Evolutionary conservation across 805 yeast species (phyloP), one percentile per base, ranked within the genome.

Genomic region (Candida cerambycidarum): DNA sequence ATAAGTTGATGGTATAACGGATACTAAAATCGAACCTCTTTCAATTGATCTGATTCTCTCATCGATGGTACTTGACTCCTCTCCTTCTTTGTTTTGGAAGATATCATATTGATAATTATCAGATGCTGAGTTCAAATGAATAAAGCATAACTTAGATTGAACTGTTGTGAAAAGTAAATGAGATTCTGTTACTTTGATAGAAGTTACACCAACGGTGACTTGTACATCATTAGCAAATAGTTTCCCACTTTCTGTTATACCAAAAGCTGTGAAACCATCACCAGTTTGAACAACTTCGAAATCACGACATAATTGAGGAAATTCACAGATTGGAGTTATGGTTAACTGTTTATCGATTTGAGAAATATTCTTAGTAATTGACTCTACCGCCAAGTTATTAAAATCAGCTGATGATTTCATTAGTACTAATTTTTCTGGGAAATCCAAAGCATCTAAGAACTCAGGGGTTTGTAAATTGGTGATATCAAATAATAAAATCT

Each of bases 1-100:
- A 43, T 89, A 82, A 42, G 79, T 84, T 0, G 92, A 79, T 1
- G 97, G 97, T 55, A 89, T 83, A 1, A 80, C 79, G 30, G 89
- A 72, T 0, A 92, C 88, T 37, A 93, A 63, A n/a, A 85, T 54
- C 0, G 97, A 89, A 1, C 99, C 98, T 51, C 97, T 76, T 64
- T 93, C 99, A 41, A 93, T 83, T 45, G 83, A 79, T 54, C 99
- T 79, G 12, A 84, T 75, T 64, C 97, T 79, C 66, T 92, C 99
- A 61, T 89, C 97, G 24, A 61, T 55, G 18, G 28, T 16, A n/a
- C 6, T 23, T 6, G 15, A 4, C 17, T 54, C 55, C 3, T 56
- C 53, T 18, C 54, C 55, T 33, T 54, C 56, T 10, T 53, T 51
- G 28, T 54, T 56, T 29, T 59, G 58, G 33, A 75, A 75, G 32